A percentile compares a stretch with the other conserved stretches of the same genome.
Conservation (phyloP, 257 asterid species). For the Jacaranda copaia region DNA sequence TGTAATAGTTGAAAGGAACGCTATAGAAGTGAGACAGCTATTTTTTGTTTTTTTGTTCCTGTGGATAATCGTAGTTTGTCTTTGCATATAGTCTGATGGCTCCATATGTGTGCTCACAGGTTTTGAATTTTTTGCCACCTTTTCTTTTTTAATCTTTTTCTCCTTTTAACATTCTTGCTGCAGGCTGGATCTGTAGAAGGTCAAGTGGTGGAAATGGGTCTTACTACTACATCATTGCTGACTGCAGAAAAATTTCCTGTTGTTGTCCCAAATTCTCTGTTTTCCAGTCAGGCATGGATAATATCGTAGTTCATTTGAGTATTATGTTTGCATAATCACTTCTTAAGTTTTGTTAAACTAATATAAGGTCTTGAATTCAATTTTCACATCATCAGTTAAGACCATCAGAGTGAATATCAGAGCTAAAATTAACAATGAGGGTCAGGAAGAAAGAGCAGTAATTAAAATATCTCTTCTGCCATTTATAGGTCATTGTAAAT, state of each 20-base stretch:
- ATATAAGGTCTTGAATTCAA: conserved; percentile 13
- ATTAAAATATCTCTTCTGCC: conserved; percentile 27
- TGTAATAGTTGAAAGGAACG: background rate
- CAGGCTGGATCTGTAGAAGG: conserved; percentile 99
- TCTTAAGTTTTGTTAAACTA: conserved; percentile 14
- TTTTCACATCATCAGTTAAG: conserved; percentile 19
- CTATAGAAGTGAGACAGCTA: conserved; percentile 2
- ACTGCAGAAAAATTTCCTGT: conserved; percentile 91
- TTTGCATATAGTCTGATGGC: background rate
- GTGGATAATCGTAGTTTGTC: background rate
- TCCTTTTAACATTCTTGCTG: conserved; percentile 29
- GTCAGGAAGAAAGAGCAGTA: conserved; percentile 6
- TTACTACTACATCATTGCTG: conserved; percentile 82
- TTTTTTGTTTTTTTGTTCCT: background rate
- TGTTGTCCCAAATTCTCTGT: conserved; percentile 87
- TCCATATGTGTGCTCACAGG: conserved; percentile 2
- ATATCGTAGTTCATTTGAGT: conserved; percentile 5
- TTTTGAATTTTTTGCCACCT: conserved; percentile 5
- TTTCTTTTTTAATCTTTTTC: conserved; percentile 2
- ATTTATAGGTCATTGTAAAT: conserved; percentile 80
- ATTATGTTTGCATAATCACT: background rate
- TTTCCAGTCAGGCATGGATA: conserved; percentile 82
- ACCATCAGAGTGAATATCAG: background rate
- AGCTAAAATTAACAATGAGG: conserved; percentile 6
- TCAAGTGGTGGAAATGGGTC: conserved; percentile 90